A percentile compares a stretch with the other conserved stretches of the same genome.
Evolutionary conservation across 352 stramenopile genomes (phyloP).

Genomic region (Globisporangium sylvaticum): DNA sequence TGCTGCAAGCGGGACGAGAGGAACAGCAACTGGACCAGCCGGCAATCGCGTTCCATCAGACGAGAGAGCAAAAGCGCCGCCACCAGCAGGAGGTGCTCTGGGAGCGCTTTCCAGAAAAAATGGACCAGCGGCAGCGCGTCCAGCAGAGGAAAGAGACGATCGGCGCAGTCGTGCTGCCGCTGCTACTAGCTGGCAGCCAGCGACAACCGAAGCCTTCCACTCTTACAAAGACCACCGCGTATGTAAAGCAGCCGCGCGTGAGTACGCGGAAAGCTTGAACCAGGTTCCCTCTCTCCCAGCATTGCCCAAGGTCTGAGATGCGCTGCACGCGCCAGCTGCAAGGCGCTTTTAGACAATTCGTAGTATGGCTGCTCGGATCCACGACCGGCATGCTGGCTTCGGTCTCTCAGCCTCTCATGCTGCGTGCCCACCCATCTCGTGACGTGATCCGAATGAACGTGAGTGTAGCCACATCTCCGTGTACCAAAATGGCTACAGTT

Average conservation of each 20-base stretch:
- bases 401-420: neutral
- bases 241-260: neutral
- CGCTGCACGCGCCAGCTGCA: neutral
- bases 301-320: neutral
- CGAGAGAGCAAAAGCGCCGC: conserved; percentile 5
- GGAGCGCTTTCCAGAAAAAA: conserved; percentile 11
- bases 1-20: conserved; percentile 26
- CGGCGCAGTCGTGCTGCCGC: neutral
- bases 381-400: neutral
- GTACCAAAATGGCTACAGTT: neutral
- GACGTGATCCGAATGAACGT: neutral
- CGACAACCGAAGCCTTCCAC: neutral
- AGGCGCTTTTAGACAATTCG: neutral
- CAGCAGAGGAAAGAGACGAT: conserved; percentile 7
- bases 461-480: no score
- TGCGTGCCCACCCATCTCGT: neutral
- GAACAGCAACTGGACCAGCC: conserved; percentile 27
- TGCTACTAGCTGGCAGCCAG: neutral
- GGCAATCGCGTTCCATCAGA: conserved; percentile 22
- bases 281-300: conserved; percentile 5
- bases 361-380: neutral
- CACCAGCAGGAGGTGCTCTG: conserved; percentile 13
- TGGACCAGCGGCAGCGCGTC: conserved; percentile 11
- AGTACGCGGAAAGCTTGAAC: neutral
- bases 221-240: neutral